Conservation (phyloP, 331 rosid species). For the Acacia pycnantha region DNA sequence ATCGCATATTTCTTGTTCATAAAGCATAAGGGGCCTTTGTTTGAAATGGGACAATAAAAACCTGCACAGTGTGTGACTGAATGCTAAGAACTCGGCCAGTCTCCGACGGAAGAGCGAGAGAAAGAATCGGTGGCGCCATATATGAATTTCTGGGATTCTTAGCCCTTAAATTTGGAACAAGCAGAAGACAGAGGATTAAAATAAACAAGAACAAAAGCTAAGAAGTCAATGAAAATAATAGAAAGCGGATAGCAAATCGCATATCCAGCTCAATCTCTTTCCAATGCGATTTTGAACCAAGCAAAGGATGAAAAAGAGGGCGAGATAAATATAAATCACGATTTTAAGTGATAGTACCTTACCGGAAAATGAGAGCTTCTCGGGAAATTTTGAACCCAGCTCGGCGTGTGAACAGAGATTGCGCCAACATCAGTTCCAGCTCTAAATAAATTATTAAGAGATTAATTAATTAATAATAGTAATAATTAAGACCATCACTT, state of each 20-base stretch:
- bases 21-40: neutral
- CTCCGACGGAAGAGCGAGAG: constrained; percentile 78
- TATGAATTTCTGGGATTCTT: neutral
- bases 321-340: neutral
- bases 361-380: constrained; percentile 46
- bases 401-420: neutral
- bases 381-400: constrained; percentile 11
- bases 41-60: constrained; percentile 6
- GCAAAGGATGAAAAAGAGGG: neutral
- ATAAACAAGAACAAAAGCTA: neutral
- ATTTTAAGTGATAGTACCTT: neutral
- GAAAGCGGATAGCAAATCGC: neutral
- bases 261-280: neutral
- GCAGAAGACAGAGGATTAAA: neutral
- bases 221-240: neutral
- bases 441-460: neutral
- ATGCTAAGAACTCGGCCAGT: constrained; percentile 93
- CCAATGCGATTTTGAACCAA: neutral
- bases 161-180: neutral
- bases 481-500: neutral
- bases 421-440: constrained; percentile 29
- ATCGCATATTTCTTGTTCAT: neutral
- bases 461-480: neutral
- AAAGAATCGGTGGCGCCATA: constrained; percentile 86
- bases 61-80: constrained; percentile 96